Conservation (phyloP, 1,139 yeast genomes). For the Zygotorulaspora mrakii region DNA sequence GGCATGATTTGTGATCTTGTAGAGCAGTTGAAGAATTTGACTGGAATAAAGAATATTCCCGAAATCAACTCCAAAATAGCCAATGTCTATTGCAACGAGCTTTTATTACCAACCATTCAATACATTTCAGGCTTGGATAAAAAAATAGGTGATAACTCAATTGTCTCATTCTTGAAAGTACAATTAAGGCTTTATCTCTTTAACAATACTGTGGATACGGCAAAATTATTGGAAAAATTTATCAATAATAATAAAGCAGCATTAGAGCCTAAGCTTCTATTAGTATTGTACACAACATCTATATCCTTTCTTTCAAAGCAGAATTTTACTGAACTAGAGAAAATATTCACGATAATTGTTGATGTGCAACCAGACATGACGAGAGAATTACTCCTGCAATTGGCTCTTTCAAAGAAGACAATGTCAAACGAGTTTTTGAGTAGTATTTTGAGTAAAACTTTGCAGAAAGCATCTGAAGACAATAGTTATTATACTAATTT, state of each 20-base stretch:
- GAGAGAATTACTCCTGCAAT: conserved; percentile 40
- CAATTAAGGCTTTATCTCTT: conserved; percentile 23
- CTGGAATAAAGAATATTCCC: conserved; percentile 20
- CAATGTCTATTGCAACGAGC: conserved; percentile 19
- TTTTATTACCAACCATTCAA: conserved; percentile 25
- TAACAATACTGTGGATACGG: conserved; percentile 16
- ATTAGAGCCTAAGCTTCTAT: conserved; percentile 16
- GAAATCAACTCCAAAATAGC: conserved; percentile 21
- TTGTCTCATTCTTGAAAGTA: conserved; percentile 10
- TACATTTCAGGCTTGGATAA: conserved; percentile 17
- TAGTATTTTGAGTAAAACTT: conserved; percentile 34
- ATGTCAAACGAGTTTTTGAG: conserved; percentile 48
- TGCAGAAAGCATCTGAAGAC: conserved; percentile 9
- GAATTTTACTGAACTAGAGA: conserved; percentile 40
- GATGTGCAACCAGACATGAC: conserved; percentile 39
- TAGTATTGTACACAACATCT: conserved; percentile 26
- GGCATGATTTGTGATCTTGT: conserved; percentile 14
- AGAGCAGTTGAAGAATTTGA: conserved; percentile 21
- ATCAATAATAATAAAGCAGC: conserved; percentile 13
- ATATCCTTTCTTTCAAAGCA: conserved; percentile 25
- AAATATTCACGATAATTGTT: conserved; percentile 42
- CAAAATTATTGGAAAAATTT: conserved; percentile 22
- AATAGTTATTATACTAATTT: conserved; percentile 20
- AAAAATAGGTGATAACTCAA: conserved; percentile 1
- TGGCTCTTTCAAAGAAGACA: conserved; percentile 45